These are phyloP conservation scores for Leishmania turanica DNA, from an alignment of 208 protist species.

Conservation along the genomic window DNA sequence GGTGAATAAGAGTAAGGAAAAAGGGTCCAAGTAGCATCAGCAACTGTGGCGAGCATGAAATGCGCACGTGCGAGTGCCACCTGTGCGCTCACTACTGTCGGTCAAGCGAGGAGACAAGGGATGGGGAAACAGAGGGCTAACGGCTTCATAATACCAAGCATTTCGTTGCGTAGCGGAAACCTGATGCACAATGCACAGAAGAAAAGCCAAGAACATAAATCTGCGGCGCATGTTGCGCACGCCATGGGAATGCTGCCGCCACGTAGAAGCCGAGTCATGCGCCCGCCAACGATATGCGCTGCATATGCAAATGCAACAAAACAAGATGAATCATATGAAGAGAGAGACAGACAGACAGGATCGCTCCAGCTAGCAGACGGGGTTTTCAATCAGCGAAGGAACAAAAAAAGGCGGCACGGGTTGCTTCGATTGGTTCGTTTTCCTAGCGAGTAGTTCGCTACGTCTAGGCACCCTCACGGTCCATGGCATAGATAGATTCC, in stretches of 20 bases:
- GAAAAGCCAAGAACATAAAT: neutral
- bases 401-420: neutral
- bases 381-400: too few species aligned
- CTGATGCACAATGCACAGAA: neutral
- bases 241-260: neutral
- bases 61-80: neutral
- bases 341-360: neutral
- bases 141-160: neutral
- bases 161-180: neutral
- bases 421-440: neutral
- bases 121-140: neutral
- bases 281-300: neutral
- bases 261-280: neutral
- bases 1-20: neutral
- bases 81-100: neutral
- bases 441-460: neutral
- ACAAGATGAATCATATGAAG: neutral
- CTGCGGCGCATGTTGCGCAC: neutral
- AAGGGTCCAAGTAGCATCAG: neutral
- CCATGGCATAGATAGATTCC: neutral
- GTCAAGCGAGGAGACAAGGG: neutral
- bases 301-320: neutral
- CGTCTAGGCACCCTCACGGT: slow-evolving; percentile 4
- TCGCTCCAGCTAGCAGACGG: neutral
- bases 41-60: neutral